Conservation (phyloP, 305 asterid species). For the Fraxinus floribunda region DNA sequence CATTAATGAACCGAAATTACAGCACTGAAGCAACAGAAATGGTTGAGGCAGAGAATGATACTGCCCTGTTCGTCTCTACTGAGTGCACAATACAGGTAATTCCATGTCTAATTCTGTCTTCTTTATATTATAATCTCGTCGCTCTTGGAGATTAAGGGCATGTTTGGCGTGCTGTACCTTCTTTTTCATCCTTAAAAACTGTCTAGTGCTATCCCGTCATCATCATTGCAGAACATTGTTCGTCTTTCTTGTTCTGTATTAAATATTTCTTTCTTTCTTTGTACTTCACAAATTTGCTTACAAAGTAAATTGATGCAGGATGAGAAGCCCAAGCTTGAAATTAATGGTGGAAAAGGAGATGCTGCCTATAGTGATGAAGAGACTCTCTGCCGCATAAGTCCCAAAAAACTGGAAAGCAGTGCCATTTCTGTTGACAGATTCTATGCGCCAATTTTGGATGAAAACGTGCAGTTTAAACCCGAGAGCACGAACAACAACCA, state of each 20-base stretch:
- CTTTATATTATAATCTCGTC: background rate
- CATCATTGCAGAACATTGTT: background rate
- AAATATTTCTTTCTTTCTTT: background rate
- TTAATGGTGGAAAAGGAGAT: slow-evolving; percentile 19
- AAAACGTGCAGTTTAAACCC: slow-evolving; percentile 13
- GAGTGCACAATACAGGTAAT: slow-evolving; percentile 41
- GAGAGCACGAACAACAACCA: background rate
- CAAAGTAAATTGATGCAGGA: slow-evolving; percentile 36
- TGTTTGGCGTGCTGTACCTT: background rate
- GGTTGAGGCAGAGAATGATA: slow-evolving; percentile 15
- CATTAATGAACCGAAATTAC: slow-evolving; percentile 22
- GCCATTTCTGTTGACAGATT: slow-evolving; percentile 18
- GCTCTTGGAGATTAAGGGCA: background rate
- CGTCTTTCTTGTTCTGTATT: background rate
- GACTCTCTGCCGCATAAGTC: background rate
- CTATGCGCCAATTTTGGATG: slow-evolving; percentile 12
- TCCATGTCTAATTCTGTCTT: slow-evolving; percentile 14
- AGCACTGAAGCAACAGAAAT: slow-evolving; percentile 33
- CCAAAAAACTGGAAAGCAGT: slow-evolving; percentile 11
- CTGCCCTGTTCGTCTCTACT: slow-evolving; percentile 11
- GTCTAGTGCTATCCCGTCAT: background rate
- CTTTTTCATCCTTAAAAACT: background rate
- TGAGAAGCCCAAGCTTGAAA: slow-evolving; percentile 26
- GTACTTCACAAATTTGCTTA: background rate
- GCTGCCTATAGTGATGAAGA: slow-evolving; percentile 17